Evolutionary conservation across 2,329 filamentous ascomycete species (phyloP).

Genomic region (Pyricularia sp.): DNA sequence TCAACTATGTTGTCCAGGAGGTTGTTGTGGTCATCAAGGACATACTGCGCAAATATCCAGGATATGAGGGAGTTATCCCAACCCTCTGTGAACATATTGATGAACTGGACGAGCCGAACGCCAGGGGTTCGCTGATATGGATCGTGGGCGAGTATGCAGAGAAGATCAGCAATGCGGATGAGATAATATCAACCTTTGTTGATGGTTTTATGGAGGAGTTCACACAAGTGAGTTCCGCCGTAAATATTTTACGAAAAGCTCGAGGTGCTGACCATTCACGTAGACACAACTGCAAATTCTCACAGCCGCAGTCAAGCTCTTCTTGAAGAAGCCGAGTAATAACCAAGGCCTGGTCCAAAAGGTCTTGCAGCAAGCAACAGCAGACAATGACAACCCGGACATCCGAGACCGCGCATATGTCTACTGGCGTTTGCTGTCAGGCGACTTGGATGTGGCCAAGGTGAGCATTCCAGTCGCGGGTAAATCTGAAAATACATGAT

Average conservation of each 20-base stretch:
- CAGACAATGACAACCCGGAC: conserved; percentile 94
- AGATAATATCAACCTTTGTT: conserved; percentile 85
- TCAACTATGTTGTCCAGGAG: conserved; percentile 98
- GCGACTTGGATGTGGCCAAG: conserved; percentile 84
- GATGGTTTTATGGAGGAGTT: conserved; percentile 95
- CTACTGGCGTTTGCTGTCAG: conserved; percentile 94
- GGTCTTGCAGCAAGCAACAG: conserved; percentile 84
- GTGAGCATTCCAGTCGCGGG: conserved; percentile 28
- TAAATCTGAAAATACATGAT: neutral
- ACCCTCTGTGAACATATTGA: conserved; percentile 95
- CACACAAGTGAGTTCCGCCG: conserved; percentile 57
- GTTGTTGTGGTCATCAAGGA: conserved; percentile 99
- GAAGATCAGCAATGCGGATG: conserved; percentile 97
- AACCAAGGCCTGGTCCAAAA: conserved; percentile 89
- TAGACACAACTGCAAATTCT: conserved; percentile 97
- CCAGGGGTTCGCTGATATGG: conserved; percentile 89
- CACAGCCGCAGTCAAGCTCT: conserved; percentile 93
- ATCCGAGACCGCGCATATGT: conserved; percentile 95
- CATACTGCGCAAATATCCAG: conserved; percentile 93
- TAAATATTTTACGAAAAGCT: neutral
- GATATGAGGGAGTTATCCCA: conserved; percentile 95
- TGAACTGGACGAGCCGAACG: conserved; percentile 88
- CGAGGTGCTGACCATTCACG: neutral
- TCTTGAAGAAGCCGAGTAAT: conserved; percentile 91
- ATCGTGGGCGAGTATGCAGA: conserved; percentile 98